These are phyloP conservation scores for Aspergillus costaricaensis DNA, from an alignment of 2,329 filamentous ascomycete species.

Conservation along the genomic window DNA sequence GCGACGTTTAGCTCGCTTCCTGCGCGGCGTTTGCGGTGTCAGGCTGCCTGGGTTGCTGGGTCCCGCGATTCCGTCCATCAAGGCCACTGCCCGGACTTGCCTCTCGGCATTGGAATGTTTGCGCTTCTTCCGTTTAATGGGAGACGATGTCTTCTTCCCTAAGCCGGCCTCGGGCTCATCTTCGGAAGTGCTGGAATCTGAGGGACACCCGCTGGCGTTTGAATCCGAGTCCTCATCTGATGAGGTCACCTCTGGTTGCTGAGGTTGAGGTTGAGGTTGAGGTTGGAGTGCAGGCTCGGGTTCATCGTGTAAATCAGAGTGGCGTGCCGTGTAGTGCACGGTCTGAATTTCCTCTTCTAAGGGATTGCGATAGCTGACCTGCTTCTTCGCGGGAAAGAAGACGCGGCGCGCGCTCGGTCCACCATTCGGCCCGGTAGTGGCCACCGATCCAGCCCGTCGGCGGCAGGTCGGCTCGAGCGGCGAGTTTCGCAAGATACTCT, in stretches of 20 bases:
- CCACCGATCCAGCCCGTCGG: conserved; percentile 44
- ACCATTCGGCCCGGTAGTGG: conserved; percentile 34
- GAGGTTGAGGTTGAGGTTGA: conserved; percentile 7
- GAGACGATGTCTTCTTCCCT: conserved; percentile 14
- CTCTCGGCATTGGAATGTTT: conserved; percentile 35
- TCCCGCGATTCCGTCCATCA: conserved; percentile 47
- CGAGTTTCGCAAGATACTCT: conserved; percentile 52
- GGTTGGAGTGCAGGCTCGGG: conserved; percentile 21
- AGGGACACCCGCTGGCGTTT: conserved; percentile 29
- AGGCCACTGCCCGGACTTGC: conserved; percentile 43
- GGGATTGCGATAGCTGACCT: conserved; percentile 57
- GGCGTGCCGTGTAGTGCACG: conserved; percentile 56
- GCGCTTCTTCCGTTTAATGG: conserved; percentile 40
- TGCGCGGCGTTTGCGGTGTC: conserved; percentile 56
- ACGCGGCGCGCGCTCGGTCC: conserved; percentile 38
- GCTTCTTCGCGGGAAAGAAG: conserved; percentile 59
- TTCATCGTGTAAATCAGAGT: conserved; percentile 53
- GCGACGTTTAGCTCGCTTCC: conserved; percentile 55
- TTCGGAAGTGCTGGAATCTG: conserved; percentile 34
- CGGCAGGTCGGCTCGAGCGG: conserved; percentile 40
- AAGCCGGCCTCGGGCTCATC: conserved; percentile 29
- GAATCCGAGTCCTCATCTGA: conserved; percentile 34
- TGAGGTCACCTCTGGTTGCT: conserved; percentile 17
- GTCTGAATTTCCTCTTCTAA: conserved; percentile 63
- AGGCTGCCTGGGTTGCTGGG: conserved; percentile 39